These are phyloP conservation scores for Boletus calvinii DNA, from an alignment of 1,284 basidiomycete species.

Conservation along the genomic window DNA sequence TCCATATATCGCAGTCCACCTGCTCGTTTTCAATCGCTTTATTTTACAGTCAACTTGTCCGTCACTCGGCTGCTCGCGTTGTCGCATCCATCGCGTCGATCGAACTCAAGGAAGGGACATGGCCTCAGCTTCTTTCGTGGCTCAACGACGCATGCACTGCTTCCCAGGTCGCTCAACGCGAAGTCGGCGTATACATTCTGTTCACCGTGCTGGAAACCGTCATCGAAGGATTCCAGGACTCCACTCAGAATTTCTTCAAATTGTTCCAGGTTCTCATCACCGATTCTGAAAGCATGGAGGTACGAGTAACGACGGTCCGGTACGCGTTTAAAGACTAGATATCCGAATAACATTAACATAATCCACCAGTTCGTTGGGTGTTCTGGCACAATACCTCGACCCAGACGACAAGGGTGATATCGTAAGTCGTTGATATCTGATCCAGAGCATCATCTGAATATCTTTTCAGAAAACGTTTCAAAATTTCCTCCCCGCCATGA, in stretches of 20 bases:
- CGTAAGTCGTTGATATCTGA: constrained; percentile 44
- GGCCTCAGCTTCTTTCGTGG: constrained; percentile 90
- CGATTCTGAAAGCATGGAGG: constrained; percentile 89
- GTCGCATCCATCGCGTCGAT: constrained; percentile 91
- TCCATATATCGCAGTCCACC: not conserved
- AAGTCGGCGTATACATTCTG: constrained; percentile 90
- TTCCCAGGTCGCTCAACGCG: constrained; percentile 72
- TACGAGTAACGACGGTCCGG: constrained; percentile 89
- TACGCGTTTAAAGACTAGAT: constrained; percentile 31
- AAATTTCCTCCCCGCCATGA: constrained; percentile 85
- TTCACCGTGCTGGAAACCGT: constrained; percentile 92
- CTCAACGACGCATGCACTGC: constrained; percentile 81
- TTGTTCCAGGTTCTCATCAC: constrained; percentile 78
- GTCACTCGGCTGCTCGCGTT: constrained; percentile 88
- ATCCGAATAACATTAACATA: constrained; percentile 7
- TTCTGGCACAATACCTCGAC: constrained; percentile 93
- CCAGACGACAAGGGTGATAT: constrained; percentile 86
- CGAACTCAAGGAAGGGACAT: constrained; percentile 81
- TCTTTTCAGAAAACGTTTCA: constrained; percentile 80
- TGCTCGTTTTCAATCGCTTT: constrained; percentile 8
- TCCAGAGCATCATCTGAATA: not conserved
- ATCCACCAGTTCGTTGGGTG: constrained; percentile 72
- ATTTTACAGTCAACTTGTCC: constrained; percentile 71
- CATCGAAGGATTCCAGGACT: constrained; percentile 82
- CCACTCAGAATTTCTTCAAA: constrained; percentile 78